Percentiles rank a stretch among this genome's conserved stretches.
phyloP scores from a whole-genome alignment of 306 rosid genomes.

The Ormosia semicastrata region DNA sequence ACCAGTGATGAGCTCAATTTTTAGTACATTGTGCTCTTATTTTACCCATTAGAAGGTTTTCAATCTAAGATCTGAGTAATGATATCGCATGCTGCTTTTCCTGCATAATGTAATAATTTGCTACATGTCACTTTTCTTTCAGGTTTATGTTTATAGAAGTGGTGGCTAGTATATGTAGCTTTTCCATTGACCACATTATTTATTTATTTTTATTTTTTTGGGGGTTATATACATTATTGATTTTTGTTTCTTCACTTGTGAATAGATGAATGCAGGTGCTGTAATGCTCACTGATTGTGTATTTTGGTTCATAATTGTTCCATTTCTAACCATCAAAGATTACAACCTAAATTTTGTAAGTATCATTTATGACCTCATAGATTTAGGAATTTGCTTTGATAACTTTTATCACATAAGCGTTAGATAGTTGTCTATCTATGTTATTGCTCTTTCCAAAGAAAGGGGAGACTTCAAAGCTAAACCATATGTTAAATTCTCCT shows the following conservation, averaged over 20 bases:
- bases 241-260: slow-evolving; percentile 24
- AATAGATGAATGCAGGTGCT: slow-evolving; percentile 97
- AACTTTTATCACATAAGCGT: background rate
- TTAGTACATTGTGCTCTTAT: background rate
- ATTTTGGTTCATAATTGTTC: slow-evolving; percentile 89
- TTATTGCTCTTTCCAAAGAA: background rate
- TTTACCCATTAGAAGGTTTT: background rate
- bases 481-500: slow-evolving; percentile 4
- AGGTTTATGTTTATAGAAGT: background rate
- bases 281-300: slow-evolving; percentile 89
- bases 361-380: slow-evolving; percentile 7
- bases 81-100: background rate
- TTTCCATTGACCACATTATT: background rate
- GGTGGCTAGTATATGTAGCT: background rate
- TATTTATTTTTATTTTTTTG: too few relatives aligned
- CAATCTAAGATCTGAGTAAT: background rate
- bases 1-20: background rate
- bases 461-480: background rate
- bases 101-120: background rate
- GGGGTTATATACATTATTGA: background rate
- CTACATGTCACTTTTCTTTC: background rate
- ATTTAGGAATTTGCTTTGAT: background rate
- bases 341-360: slow-evolving; percentile 88
- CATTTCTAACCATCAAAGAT: slow-evolving; percentile 85
- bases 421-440: background rate